Evolutionary conservation across 2,329 filamentous ascomycete species (phyloP).

Genomic region (Hypoxylon sp.): DNA sequence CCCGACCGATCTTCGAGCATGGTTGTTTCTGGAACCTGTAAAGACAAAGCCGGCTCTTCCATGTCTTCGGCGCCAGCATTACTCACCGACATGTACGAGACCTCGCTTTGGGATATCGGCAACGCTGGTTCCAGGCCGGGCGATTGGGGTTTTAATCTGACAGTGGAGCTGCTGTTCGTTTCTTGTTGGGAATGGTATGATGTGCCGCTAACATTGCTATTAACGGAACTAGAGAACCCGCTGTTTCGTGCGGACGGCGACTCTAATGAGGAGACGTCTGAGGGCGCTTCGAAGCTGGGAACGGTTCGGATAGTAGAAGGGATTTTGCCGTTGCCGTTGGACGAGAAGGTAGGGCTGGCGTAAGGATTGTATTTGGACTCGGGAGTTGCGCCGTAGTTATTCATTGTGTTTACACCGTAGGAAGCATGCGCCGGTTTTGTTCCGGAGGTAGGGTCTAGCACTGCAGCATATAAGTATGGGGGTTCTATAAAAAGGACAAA

Average conservation of each 20-base stretch:
- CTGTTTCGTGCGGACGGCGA: conserved; percentile 61
- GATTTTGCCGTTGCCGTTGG: conserved; percentile 52
- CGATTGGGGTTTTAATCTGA: conserved; percentile 50
- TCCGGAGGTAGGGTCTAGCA: conserved; percentile 42
- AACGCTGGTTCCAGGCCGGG: conserved; percentile 38
- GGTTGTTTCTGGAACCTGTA: conserved; percentile 56
- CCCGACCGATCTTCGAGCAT: conserved; percentile 49
- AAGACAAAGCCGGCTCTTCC: conserved; percentile 38
- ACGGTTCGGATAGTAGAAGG: conserved; percentile 69
- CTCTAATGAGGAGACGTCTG: conserved; percentile 56
- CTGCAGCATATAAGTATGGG: conserved; percentile 39
- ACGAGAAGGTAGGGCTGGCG: conserved; percentile 35
- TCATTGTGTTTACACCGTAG: conserved; percentile 43
- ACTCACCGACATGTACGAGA: conserved; percentile 47
- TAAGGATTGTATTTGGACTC: conserved; percentile 45
- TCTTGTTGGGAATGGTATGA: conserved; percentile 58
- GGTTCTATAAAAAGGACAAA: conserved; percentile 37
- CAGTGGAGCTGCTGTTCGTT: conserved; percentile 52
- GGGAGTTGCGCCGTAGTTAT: conserved; percentile 43
- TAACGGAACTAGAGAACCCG: conserved; percentile 68
- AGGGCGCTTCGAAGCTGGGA: conserved; percentile 65
- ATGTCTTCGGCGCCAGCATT: conserved; percentile 45
- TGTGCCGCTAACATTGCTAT: conserved; percentile 65
- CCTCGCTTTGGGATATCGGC: conserved; percentile 32
- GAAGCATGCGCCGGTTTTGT: conserved; percentile 44